These are phyloP conservation scores for Globisporangium paroecandrum DNA, from an alignment of 352 stramenopile species.

Conservation along the genomic window DNA sequence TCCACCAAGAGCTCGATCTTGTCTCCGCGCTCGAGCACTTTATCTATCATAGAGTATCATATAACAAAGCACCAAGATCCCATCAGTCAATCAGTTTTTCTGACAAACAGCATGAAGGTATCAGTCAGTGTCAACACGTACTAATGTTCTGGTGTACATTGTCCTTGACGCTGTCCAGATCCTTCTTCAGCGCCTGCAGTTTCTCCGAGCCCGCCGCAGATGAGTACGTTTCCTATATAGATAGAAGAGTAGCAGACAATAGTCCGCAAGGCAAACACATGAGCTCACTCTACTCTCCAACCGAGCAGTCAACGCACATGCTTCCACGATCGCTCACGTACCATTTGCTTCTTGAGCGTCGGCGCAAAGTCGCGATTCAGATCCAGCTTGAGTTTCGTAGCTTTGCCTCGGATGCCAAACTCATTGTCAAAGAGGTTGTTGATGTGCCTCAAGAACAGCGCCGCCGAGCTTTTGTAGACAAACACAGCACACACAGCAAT, in stretches of 20 bases:
- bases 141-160: slow-evolving; percentile 84
- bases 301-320: not conserved
- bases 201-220: slow-evolving; percentile 71
- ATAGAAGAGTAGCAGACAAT: slow-evolving; percentile 5
- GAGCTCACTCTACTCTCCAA: not conserved
- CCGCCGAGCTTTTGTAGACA: slow-evolving; percentile 45
- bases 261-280: not conserved
- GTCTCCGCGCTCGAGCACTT: slow-evolving; percentile 81
- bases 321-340: slow-evolving; percentile 14
- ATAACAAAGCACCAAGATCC: not conserved
- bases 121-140: slow-evolving; percentile 22
- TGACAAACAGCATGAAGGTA: not conserved
- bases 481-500: not conserved
- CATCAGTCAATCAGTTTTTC: not conserved
- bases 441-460: slow-evolving; percentile 83
- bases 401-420: slow-evolving; percentile 84
- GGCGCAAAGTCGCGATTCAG: slow-evolving; percentile 85
- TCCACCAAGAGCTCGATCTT: slow-evolving; percentile 87
- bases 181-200: slow-evolving; percentile 76
- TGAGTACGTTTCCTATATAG: slow-evolving; percentile 66
- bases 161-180: slow-evolving; percentile 75
- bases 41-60: slow-evolving; percentile 31
- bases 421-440: slow-evolving; percentile 83
- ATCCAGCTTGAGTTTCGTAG: slow-evolving; percentile 85
- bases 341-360: slow-evolving; percentile 85